Evolutionary conservation across 1,139 yeast genomes (phyloP).

Genomic region (Suhomyces ambrosiae): DNA sequence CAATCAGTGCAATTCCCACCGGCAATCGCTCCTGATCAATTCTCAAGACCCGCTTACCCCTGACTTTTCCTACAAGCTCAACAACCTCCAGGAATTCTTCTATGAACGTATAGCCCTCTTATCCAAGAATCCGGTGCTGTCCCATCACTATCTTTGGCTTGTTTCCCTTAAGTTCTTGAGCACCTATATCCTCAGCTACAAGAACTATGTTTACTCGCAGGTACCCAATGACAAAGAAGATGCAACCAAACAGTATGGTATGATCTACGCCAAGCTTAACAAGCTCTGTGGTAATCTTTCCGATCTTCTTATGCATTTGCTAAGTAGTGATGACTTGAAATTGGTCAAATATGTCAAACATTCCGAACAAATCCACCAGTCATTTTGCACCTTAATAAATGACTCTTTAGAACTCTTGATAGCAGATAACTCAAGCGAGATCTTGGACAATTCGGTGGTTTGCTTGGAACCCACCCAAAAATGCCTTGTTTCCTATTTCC

Average conservation of each 20-base stretch:
- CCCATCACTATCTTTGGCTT: slow-evolving; percentile 26
- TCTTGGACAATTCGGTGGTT: slow-evolving; percentile 11
- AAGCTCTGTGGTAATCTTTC: slow-evolving; percentile 17
- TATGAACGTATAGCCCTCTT: slow-evolving; percentile 20
- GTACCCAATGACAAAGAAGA: slow-evolving; percentile 11
- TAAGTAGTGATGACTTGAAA: slow-evolving; percentile 3
- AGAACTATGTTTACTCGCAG: slow-evolving; percentile 14
- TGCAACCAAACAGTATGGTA: slow-evolving; percentile 4
- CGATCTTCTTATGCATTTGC: slow-evolving; percentile 11
- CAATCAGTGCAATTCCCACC: slow-evolving; percentile 7
- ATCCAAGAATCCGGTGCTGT: slow-evolving; percentile 14
- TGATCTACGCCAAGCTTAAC: slow-evolving; percentile 11
- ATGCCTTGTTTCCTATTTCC: slow-evolving; percentile 11
- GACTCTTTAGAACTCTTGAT: slow-evolving; percentile 20
- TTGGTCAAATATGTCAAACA: slow-evolving; percentile 2
- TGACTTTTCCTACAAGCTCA: slow-evolving; percentile 16
- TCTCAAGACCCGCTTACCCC: slow-evolving; percentile 6
- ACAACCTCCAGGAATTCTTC: slow-evolving; percentile 24
- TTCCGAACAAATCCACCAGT: slow-evolving; percentile 1
- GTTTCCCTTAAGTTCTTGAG: slow-evolving; percentile 18
- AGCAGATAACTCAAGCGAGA: slow-evolving; percentile 16
- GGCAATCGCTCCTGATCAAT: slow-evolving; percentile 2
- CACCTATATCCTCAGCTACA: slow-evolving; percentile 15
- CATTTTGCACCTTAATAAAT: slow-evolving; percentile 15
- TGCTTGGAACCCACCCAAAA: slow-evolving; percentile 15